A percentile compares a stretch with the other conserved stretches of the same genome.
phyloP scores from a whole-genome alignment of 2,329 filamentous ascomycete species.

The Amauroascus niger region DNA sequence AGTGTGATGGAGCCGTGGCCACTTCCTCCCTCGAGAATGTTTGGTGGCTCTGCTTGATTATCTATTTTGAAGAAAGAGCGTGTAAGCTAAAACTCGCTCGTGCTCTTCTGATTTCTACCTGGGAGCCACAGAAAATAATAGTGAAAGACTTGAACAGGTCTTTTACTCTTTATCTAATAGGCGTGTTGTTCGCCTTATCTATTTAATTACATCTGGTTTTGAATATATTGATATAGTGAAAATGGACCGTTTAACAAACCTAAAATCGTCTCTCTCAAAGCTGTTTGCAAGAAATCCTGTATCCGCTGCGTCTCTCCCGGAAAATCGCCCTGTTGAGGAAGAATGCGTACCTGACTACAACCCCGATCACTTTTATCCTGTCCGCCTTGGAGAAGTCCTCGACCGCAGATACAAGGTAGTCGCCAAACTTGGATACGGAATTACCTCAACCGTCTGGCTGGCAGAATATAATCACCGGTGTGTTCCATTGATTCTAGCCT shows the following conservation, averaged over 20 bases:
- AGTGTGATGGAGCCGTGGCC: no score
- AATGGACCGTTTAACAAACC: not conserved
- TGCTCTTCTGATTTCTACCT: no score
- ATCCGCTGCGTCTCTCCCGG: not conserved
- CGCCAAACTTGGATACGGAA: slow-evolving; percentile 21
- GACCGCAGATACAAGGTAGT: slow-evolving; percentile 16
- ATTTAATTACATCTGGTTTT: not conserved
- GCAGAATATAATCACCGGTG: slow-evolving; percentile 20
- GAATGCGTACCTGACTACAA: slow-evolving; percentile 11
- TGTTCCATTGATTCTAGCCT: not conserved
- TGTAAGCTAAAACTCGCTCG: no score
- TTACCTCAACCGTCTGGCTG: slow-evolving; percentile 22
- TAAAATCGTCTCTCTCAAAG: not conserved
- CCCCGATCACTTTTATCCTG: slow-evolving; percentile 17
- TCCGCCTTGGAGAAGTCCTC: slow-evolving; percentile 16
- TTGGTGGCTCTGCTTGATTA: no score
- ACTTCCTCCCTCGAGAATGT: no score
- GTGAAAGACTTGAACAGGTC: not conserved
- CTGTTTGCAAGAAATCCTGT: not conserved
- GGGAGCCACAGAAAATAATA: not conserved
- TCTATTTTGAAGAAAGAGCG: no score
- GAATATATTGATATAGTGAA: not conserved
- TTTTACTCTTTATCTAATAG: not conserved
- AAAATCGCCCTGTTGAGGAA: slow-evolving; percentile 8
- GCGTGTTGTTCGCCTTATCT: not conserved